Evolutionary conservation across 2,329 filamentous ascomycete species (phyloP).

Genomic region (Fonsecaea erecta): DNA sequence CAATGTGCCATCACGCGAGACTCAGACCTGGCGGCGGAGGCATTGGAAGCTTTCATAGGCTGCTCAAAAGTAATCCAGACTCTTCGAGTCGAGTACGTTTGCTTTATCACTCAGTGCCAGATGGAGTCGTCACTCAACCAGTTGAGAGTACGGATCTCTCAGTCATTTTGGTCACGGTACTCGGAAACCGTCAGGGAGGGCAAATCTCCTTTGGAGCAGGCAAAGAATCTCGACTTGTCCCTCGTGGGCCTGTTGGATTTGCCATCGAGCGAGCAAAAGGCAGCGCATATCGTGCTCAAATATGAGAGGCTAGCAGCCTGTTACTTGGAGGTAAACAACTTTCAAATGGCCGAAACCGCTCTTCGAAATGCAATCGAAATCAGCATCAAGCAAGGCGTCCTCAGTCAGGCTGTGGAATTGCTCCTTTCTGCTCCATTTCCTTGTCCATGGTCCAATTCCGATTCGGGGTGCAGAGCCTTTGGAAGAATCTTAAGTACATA

Average conservation of each 20-base stretch:
- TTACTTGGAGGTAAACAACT: constrained; percentile 47
- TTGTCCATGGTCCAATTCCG: constrained; percentile 42
- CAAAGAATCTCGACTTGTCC: constrained; percentile 48
- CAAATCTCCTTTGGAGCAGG: constrained; percentile 43
- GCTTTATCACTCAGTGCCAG: background rate
- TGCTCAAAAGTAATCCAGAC: constrained; percentile 26
- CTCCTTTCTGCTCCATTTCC: constrained; percentile 40
- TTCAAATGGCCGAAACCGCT: constrained; percentile 43
- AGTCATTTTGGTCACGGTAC: constrained; percentile 54
- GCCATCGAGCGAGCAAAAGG: constrained; percentile 42
- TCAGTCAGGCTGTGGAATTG: constrained; percentile 41
- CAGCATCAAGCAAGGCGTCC: constrained; percentile 46
- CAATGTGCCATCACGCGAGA: constrained; percentile 9
- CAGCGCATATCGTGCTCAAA: constrained; percentile 50
- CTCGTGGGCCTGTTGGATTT: constrained; percentile 46
- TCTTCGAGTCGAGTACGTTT: constrained; percentile 10
- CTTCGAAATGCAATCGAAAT: constrained; percentile 49
- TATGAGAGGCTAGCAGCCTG: constrained; percentile 51
- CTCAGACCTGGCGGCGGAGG: constrained; percentile 1
- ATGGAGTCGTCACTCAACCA: constrained; percentile 9
- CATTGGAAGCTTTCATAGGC: constrained; percentile 28
- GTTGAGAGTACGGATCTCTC: constrained; percentile 45
- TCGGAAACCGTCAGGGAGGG: constrained; percentile 48
- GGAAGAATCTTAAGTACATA: constrained; percentile 40
- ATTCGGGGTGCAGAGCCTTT: constrained; percentile 45